Evolutionary conservation across 1,139 yeast genomes (phyloP).

Genomic region (Nakaseomyces delphensis): DNA sequence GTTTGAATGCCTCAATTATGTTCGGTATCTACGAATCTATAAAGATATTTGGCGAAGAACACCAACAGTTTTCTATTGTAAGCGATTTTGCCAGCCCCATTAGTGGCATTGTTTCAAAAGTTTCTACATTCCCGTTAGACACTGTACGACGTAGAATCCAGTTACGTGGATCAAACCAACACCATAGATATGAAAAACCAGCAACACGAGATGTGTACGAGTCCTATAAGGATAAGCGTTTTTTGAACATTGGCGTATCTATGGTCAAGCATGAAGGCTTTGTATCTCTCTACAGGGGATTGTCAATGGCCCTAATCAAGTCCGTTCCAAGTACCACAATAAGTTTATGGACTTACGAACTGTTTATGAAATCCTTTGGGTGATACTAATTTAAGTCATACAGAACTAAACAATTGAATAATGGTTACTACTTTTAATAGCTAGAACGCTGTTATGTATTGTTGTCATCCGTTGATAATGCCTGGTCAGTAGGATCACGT

Average conservation of each 20-base stretch:
- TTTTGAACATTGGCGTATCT: slow-evolving; percentile 28
- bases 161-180: slow-evolving; percentile 40
- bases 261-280: slow-evolving; percentile 51
- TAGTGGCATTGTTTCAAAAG: slow-evolving; percentile 72
- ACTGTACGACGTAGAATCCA: slow-evolving; percentile 73
- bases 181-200: slow-evolving; percentile 21
- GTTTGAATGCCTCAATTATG: slow-evolving; percentile 59
- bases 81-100: slow-evolving; percentile 64
- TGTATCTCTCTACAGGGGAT: slow-evolving; percentile 66
- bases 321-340: slow-evolving; percentile 79
- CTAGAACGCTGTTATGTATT: too few relatives aligned
- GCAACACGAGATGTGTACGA: slow-evolving; percentile 16
- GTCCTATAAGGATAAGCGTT: slow-evolving; percentile 19
- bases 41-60: slow-evolving; percentile 14
- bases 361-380: slow-evolving; percentile 19
- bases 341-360: slow-evolving; percentile 66
- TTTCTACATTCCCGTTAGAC: slow-evolving; percentile 76
- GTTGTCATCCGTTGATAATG: too few relatives aligned
- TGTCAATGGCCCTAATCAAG: slow-evolving; percentile 57
- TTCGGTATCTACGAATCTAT: slow-evolving; percentile 54
- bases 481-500: too few relatives aligned
- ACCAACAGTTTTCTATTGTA: slow-evolving; percentile 29
- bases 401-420: background rate
- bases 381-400: background rate
- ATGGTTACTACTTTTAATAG: too few relatives aligned